Evolutionary conservation across 306 rosid genomes (phyloP).

Genomic region (Prunus dulcis): DNA sequence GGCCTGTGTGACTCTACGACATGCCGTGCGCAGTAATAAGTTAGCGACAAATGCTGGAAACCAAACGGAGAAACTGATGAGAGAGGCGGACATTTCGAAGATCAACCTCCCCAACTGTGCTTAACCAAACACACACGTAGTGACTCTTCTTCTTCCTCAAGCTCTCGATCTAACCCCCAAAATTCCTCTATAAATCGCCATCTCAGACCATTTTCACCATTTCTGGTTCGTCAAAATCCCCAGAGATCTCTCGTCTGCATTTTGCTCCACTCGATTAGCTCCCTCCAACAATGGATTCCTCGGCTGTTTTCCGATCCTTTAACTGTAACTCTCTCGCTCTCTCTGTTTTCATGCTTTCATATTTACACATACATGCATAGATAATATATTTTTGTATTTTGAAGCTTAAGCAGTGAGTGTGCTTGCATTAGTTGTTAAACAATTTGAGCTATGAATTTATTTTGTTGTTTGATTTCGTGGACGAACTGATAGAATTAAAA

Average conservation of each 20-base stretch:
- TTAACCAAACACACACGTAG: conserved; percentile 12
- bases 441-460: neutral
- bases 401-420: conserved; percentile 1
- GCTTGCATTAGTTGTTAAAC: neutral
- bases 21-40: conserved; percentile 6
- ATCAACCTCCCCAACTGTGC: conserved; percentile 24
- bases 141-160: neutral
- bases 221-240: conserved; percentile 8
- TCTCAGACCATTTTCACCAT: conserved; percentile 8
- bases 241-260: neutral
- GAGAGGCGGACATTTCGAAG: conserved; percentile 71
- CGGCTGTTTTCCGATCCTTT: conserved; percentile 65
- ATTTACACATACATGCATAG: neutral
- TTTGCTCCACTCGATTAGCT: conserved; percentile 21
- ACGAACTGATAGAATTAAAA: neutral
- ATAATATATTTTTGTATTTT: neutral
- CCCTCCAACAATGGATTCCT: conserved; percentile 61
- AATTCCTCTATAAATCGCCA: conserved; percentile 12
- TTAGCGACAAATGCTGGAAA: conserved; percentile 23
- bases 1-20: neutral
- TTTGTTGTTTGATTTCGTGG: conserved; percentile 1
- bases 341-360: conserved; percentile 13
- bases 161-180: conserved; percentile 23
- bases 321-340: conserved; percentile 55
- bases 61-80: conserved; percentile 52